A percentile compares a stretch with the other conserved stretches of the same genome.
phyloP scores from a whole-genome alignment of 768 basidiomycete species.

The Xerocomus spinulosus region DNA sequence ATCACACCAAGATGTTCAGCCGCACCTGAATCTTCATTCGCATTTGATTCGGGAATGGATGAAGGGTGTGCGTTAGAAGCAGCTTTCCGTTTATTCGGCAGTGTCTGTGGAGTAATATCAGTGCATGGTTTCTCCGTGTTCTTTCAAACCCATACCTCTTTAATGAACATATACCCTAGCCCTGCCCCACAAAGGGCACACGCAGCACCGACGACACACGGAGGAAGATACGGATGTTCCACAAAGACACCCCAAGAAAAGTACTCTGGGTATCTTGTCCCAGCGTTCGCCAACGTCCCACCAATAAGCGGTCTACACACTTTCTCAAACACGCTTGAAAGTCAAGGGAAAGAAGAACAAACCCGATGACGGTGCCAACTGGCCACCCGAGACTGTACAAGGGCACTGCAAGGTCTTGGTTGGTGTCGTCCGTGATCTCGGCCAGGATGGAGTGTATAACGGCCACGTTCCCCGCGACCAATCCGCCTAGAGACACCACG shows the following conservation, averaged over 20 bases:
- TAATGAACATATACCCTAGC: conserved; percentile 16
- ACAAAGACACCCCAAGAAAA: conserved; percentile 11
- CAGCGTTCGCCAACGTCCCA: conserved; percentile 19
- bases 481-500: conserved; percentile 42
- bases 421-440: conserved; percentile 59
- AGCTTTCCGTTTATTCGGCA: conserved; percentile 11
- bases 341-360: not conserved
- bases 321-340: not conserved
- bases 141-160: conserved; percentile 14
- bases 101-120: conserved; percentile 8
- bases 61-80: not conserved
- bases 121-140: not conserved
- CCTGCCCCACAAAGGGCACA: conserved; percentile 6
- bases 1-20: conserved; percentile 24
- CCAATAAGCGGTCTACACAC: conserved; percentile 18
- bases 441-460: conserved; percentile 58
- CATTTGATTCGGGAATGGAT: not conserved
- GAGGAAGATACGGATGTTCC: conserved; percentile 15
- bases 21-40: not conserved
- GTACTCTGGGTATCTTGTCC: conserved; percentile 10
- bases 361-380: conserved; percentile 53
- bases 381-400: conserved; percentile 58
- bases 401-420: conserved; percentile 55
- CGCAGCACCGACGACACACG: conserved; percentile 9
- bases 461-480: conserved; percentile 56